Percentiles rank a stretch among this genome's conserved stretches.
These are phyloP conservation scores for Coniochaeta pulveracea DNA, from an alignment of 2,329 filamentous ascomycete genomes.

Conservation along the genomic window DNA sequence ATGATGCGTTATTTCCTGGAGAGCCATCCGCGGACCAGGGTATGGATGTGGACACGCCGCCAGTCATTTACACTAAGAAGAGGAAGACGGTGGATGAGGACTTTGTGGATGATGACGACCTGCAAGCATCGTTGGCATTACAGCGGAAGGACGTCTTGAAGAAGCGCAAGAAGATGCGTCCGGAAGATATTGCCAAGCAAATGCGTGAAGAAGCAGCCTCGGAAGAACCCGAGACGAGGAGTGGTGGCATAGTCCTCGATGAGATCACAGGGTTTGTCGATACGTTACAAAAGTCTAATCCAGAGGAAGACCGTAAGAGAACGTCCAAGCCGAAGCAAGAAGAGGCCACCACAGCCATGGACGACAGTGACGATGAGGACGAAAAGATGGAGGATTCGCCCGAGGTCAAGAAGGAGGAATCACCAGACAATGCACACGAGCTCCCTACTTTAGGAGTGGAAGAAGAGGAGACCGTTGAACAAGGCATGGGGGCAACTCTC, in stretches of 20 bases:
- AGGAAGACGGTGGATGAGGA: constrained; percentile 52
- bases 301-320: constrained; percentile 36
- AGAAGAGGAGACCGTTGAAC: constrained; percentile 68
- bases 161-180: constrained; percentile 77
- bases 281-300: constrained; percentile 60
- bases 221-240: constrained; percentile 25
- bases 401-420: constrained; percentile 35
- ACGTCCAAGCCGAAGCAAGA: constrained; percentile 26
- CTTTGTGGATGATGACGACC: constrained; percentile 83
- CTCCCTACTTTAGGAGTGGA: constrained; percentile 65
- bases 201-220: constrained; percentile 49
- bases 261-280: constrained; percentile 93
- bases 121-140: constrained; percentile 75
- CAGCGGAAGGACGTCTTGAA: constrained; percentile 78
- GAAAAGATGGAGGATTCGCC: constrained; percentile 38
- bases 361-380: constrained; percentile 28
- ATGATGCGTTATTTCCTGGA: constrained; percentile 40
- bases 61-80: constrained; percentile 41
- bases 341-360: constrained; percentile 30
- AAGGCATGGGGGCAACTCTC: constrained; percentile 73
- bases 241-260: constrained; percentile 72
- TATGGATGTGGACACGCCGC: constrained; percentile 70
- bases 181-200: constrained; percentile 78
- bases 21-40: constrained; percentile 22
- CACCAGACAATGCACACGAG: constrained; percentile 24